Percentiles rank a stretch among this genome's conserved stretches.
These are phyloP conservation scores for Psilocybe sp. DNA, from an alignment of 768 basidiomycete species.

Conservation along the genomic window DNA sequence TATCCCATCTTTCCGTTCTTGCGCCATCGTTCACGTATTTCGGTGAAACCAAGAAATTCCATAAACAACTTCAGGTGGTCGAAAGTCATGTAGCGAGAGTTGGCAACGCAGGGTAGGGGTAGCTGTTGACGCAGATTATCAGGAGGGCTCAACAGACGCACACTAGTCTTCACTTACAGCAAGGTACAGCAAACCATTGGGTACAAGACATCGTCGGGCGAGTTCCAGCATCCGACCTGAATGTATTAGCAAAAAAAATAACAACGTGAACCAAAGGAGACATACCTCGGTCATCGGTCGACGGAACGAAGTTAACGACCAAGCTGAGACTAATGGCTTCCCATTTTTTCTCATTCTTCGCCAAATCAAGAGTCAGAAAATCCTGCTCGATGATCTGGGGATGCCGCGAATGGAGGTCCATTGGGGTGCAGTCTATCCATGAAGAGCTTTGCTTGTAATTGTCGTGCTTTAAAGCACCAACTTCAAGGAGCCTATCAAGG, in stretches of 20 bases:
- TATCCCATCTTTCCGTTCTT: conserved; percentile 83
- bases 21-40: conserved; percentile 60
- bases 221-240: conserved; percentile 71
- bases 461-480: conserved; percentile 83
- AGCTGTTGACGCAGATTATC: conserved; percentile 45
- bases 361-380: conserved; percentile 63
- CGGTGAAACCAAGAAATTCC: conserved; percentile 58
- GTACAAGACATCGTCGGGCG: conserved; percentile 52
- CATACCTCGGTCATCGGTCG: conserved; percentile 70
- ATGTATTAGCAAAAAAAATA: neutral
- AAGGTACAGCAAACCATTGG: conserved; percentile 63
- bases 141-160: neutral
- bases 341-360: conserved; percentile 57
- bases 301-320: conserved; percentile 87
- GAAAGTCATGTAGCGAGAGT: conserved; percentile 79
- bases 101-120: conserved; percentile 79
- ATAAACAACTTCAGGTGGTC: conserved; percentile 58
- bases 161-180: conserved; percentile 46
- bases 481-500: conserved; percentile 69
- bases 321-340: conserved; percentile 82
- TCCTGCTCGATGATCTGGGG: conserved; percentile 83
- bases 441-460: conserved; percentile 65
- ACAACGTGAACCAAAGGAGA: neutral
- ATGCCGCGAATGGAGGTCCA: conserved; percentile 84
- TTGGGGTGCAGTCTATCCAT: conserved; percentile 75